phyloP scores from a whole-genome alignment of 306 rosid species.

The Vicia villosa region DNA sequence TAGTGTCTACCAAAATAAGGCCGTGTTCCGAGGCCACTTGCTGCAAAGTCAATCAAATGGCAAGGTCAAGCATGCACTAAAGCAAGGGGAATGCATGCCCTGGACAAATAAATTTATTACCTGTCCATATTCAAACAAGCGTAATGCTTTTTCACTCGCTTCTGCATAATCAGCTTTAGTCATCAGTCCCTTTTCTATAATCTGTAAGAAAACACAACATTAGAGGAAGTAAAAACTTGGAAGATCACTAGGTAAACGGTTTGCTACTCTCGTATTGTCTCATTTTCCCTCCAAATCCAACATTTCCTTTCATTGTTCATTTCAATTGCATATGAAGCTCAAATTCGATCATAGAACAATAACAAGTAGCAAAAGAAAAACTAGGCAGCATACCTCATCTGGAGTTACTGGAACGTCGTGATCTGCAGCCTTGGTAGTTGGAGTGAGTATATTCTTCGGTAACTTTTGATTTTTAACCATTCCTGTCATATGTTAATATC shows the following conservation, averaged over 20 bases:
- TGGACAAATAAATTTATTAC: constrained; percentile 43
- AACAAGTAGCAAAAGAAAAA: constrained; percentile 13
- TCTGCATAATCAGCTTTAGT: constrained; percentile 76
- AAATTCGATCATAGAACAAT: constrained; percentile 14
- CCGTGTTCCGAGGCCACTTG: constrained; percentile 88
- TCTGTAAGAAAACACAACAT: constrained; percentile 56
- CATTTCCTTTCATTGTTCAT: constrained; percentile 17
- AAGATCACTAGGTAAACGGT: constrained; percentile 13
- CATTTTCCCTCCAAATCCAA: neutral
- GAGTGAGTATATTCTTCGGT: constrained; percentile 77
- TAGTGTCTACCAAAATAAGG: constrained; percentile 91
- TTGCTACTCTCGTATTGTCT: neutral
- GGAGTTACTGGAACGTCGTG: constrained; percentile 92
- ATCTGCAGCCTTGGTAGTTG: constrained; percentile 92
- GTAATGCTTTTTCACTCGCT: constrained; percentile 76
- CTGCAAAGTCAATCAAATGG: constrained; percentile 56
- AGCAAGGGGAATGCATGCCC: constrained; percentile 1
- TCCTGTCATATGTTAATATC: constrained; percentile 48
- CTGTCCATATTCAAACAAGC: constrained; percentile 89
- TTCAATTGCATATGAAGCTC: neutral
- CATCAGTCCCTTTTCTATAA: constrained; percentile 71
- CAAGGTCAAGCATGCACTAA: constrained; percentile 18
- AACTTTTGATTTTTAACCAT: constrained; percentile 87
- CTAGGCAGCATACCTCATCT: constrained; percentile 66
- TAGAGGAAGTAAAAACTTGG: constrained; percentile 23